These are phyloP conservation scores for Arthrinium puccinioides DNA, from an alignment of 2,329 filamentous ascomycete genomes.

Conservation along the genomic window DNA sequence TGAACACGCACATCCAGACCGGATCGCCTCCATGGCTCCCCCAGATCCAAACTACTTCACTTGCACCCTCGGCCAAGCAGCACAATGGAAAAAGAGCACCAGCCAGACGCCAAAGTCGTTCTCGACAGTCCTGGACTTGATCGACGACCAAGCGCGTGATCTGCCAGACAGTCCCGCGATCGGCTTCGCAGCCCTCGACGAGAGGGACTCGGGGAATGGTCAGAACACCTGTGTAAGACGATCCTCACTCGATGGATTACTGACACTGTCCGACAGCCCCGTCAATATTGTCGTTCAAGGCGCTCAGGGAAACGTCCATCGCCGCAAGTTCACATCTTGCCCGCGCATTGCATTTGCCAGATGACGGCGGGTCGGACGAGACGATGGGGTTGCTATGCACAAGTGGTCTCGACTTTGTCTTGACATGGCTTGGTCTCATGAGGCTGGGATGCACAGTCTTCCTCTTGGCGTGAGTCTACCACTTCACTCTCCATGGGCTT, in stretches of 20 bases:
- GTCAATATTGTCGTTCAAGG: slow-evolving; percentile 23
- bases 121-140: slow-evolving; percentile 39
- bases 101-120: slow-evolving; percentile 23
- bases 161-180: slow-evolving; percentile 36
- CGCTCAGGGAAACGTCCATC: slow-evolving; percentile 23
- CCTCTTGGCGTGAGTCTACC: slow-evolving; percentile 40
- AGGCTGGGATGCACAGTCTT: slow-evolving; percentile 46
- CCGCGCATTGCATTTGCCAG: neutral
- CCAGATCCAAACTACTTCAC: slow-evolving; percentile 46
- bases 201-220: too few species aligned
- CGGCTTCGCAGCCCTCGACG: slow-evolving; percentile 33
- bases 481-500: neutral
- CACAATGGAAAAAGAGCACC: slow-evolving; percentile 20
- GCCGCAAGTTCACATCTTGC: slow-evolving; percentile 22
- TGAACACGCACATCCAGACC: too few species aligned
- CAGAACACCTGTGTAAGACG: too few species aligned
- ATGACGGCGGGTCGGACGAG: slow-evolving; percentile 7
- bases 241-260: too few species aligned
- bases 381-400: slow-evolving; percentile 44
- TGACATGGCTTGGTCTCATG: slow-evolving; percentile 54
- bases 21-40: too few species aligned
- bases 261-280: too few species aligned
- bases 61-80: slow-evolving; percentile 52
- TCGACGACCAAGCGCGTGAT: slow-evolving; percentile 36
- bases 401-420: slow-evolving; percentile 49